These are phyloP conservation scores for Echinosphaeria canescens DNA, from an alignment of 2,329 filamentous ascomycete genomes.

Conservation along the genomic window DNA sequence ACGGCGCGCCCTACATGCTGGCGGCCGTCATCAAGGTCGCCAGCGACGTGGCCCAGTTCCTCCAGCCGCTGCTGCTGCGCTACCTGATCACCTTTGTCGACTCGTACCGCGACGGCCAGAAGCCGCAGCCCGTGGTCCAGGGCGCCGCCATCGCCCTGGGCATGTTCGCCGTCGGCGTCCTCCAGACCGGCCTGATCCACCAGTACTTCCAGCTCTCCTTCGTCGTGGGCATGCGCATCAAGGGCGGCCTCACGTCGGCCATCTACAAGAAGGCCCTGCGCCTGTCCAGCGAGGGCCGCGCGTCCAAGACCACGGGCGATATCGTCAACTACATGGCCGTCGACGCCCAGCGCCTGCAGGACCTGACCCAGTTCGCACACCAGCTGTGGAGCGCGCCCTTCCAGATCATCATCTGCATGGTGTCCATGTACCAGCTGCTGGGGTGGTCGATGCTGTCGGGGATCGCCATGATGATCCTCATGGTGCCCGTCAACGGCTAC, in stretches of 20 bases:
- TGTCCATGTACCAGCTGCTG: slow-evolving; percentile 87
- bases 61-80: slow-evolving; percentile 77
- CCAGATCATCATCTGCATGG: slow-evolving; percentile 89
- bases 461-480: slow-evolving; percentile 84
- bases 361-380: slow-evolving; percentile 86
- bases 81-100: slow-evolving; percentile 66
- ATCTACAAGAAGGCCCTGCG: slow-evolving; percentile 86
- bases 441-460: slow-evolving; percentile 92
- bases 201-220: slow-evolving; percentile 97
- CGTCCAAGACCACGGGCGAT: slow-evolving; percentile 80
- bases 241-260: slow-evolving; percentile 68
- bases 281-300: slow-evolving; percentile 80
- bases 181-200: slow-evolving; percentile 79
- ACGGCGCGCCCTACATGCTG: slow-evolving; percentile 63
- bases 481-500: slow-evolving; percentile 89
- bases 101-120: slow-evolving; percentile 40
- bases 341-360: slow-evolving; percentile 84
- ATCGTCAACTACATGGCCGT: slow-evolving; percentile 99
- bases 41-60: slow-evolving; percentile 71
- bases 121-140: slow-evolving; percentile 57
- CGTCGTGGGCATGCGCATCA: slow-evolving; percentile 91
- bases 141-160: slow-evolving; percentile 73
- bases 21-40: slow-evolving; percentile 75
- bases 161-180: slow-evolving; percentile 77
- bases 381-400: slow-evolving; percentile 95